Base-by-base conservation (phyloP, 495 filamentous ascomycete genomes). In the Aspergillus ostianus region DNA sequence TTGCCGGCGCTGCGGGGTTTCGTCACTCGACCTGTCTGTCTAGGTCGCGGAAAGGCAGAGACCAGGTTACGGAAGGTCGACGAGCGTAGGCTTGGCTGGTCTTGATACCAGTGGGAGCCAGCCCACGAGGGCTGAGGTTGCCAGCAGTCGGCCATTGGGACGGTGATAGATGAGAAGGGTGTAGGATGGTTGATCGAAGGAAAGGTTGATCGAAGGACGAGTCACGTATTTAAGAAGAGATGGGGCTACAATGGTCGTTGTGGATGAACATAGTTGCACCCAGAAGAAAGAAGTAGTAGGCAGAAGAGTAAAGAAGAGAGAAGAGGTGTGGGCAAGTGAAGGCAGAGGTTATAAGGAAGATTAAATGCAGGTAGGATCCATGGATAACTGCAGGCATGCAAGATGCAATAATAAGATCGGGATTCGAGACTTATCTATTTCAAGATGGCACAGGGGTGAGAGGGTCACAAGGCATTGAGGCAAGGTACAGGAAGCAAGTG, bases 1-100 rank as follows among this genome's bases (percentile, higher is more conserved):
- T 85, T 90, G 70, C 81, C 86, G 52, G 85, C 84, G 73, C 87
- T 90, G 27, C 76, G 80, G 6, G 87, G 84, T 71, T 92, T 91
- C 53, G 79, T 77, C 53, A 91, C 76, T 61, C 87, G 79, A 68
- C 60, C 59, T 6, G 84, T 60, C 46, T 68, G 66, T 59, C 70
- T 71, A 12, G 73, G 64, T 36, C 64, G 69, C 48, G 72, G 71
- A 53, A 78, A 74, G 60, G 71, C 68, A 60, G 61, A 63, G 29
- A 66, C 59, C 67, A 73, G 64, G 57, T 77, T 70, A 53, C 67
- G 70, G 55, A 72, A 65, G 58, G 61, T 59, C 15, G 68, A 59
- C 26, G 69, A 52, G 26, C 64, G 63, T 45, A 54, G 57, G 64
- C 64, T 69, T 55, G 60, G 56, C 51, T 61, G 67, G 60, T 64